A percentile compares a stretch with the other conserved stretches of the same genome.
Evolutionary conservation across 371 early-diverging fungal species (phyloP).

Genomic region (Mortierella sp.): DNA sequence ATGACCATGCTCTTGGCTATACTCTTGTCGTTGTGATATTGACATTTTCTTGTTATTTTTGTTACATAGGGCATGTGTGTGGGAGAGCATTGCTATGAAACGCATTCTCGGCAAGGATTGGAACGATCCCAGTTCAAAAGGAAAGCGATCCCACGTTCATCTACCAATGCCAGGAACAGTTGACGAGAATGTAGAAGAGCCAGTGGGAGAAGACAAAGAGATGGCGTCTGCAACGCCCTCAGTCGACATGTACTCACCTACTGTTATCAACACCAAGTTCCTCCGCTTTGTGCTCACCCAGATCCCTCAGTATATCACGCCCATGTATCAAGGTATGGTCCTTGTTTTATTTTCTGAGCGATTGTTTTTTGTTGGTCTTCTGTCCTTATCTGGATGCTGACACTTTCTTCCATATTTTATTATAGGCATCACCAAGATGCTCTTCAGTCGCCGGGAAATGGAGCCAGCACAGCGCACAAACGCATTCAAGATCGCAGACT

Average conservation of each 20-base stretch:
- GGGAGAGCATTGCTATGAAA: constrained; percentile 77
- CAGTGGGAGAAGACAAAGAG: constrained; percentile 40
- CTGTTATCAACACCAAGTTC: constrained; percentile 77
- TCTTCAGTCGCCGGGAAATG: constrained; percentile 72
- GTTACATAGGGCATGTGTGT: constrained; percentile 68
- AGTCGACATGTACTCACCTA: constrained; percentile 67
- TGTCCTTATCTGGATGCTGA: background rate
- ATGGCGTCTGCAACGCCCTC: constrained; percentile 40
- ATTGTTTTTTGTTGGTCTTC: background rate
- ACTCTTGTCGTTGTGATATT: background rate
- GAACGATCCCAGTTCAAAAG: constrained; percentile 64
- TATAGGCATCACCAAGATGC: constrained; percentile 74
- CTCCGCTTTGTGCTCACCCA: constrained; percentile 77
- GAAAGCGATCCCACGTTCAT: constrained; percentile 30
- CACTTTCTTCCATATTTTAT: background rate
- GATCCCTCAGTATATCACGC: constrained; percentile 73
- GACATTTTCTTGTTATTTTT: background rate
- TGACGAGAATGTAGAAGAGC: constrained; percentile 33
- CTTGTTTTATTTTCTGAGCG: background rate
- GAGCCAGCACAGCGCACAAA: constrained; percentile 66
- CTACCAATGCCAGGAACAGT: constrained; percentile 29
- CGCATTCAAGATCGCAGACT: constrained; percentile 71
- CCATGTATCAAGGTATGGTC: constrained; percentile 75
- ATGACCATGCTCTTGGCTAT: background rate
- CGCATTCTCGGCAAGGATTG: constrained; percentile 76